Evolutionary conservation across 495 filamentous ascomycete species (phyloP), one percentile per base, ranked within the genome.

Genomic region (Penicillium pancosmium): DNA sequence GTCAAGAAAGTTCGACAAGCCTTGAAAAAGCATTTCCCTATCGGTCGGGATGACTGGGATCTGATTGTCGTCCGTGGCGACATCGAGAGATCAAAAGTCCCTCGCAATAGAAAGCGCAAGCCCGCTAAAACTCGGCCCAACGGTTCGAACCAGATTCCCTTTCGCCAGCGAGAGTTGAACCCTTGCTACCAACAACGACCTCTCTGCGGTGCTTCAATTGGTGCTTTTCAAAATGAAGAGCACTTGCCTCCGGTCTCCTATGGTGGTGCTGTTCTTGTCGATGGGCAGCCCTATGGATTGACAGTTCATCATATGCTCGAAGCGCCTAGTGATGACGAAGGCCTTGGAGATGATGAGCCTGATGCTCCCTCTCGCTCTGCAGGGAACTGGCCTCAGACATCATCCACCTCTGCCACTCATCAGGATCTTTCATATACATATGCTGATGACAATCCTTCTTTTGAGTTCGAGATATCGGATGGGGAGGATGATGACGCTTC

Each of bases 281-380:
- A 97, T 69, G 85, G 88, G 52, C 83, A 88, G 60, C 84, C 88
- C 1, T 94, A 91, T 67, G 93, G 93, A 8, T 91, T 97, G 88
- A 96, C 89, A 16, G 93, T 97, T 3, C 93, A 98, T 62, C 93
- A 98, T 68, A 91, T 98, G 86, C 81, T 98, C 1, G 93, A 98
- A 62, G 84, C 88, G 15, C 89, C 89, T 5, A 89, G 88, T 27
- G 82, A 87, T 15, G 83, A 85, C 41, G 82, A 86, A 46, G 73
- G 68, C 15, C 47, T 48, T 12, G 71, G 64, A 3, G 67, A 73
- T n/a, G 50, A 70, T 34, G 67, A 75, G 33, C 59, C 59, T 12
- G 66, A 69, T 33, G 60, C 51, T 4, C 76, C 75, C 13, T 56
- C 68, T 0, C 69, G 76, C 10, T 80, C 76, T 3, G 62, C 74